Base-by-base conservation (phyloP, 2,329 filamentous ascomycete genomes). In the Furcasterigmium furcatum region DNA sequence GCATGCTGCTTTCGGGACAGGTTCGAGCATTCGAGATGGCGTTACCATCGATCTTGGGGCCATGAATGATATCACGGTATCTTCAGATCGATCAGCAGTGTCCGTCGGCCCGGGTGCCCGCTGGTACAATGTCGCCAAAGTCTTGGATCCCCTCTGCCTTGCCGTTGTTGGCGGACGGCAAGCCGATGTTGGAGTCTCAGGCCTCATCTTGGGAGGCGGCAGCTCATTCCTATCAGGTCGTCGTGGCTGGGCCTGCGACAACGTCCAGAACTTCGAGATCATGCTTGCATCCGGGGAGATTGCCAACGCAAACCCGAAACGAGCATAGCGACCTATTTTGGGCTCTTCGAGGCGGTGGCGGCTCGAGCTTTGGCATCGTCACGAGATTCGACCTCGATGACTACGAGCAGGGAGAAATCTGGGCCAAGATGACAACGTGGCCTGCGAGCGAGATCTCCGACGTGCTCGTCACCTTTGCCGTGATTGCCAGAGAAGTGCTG, bases 221-320 rank as follows among this genome's bases (percentile, higher is more conserved):
- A 67, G 77, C 20, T 73, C 72, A 1, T 77, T 66, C 58, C 72
- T 76, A 52, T 65, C 69, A 3, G 65, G 66, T 0, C 58, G 58
- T 1, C 57, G 68, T 21, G 76, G 77, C 4, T 73, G 69, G 56
- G 69, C 65, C 7, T 74, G 69, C 45, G 73, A 77, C 53, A 72
- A 66, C 14, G 65, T 76, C 10, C 52, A 55, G 24, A 66, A 63
- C 22, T 76, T 63, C 41, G 61, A 78, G 50, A 62, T 80, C 9
- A 74, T 80, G 1, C 61, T 76, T 1, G 67, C 70, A 0, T 62
- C 66, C 10, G 75, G 76, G 0, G 48, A 56, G 1, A 61, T 79
- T 12, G 60, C 78, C 22, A 61, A 64, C 4, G 74, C 68, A 1
- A 70, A 65, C 32, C 49, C 55, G 0, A 44, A n/a, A 46, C 0